A percentile compares a stretch with the other conserved stretches of the same genome.
Conservation (phyloP, 345 rosid species). For the Hevea brasiliensis region DNA sequence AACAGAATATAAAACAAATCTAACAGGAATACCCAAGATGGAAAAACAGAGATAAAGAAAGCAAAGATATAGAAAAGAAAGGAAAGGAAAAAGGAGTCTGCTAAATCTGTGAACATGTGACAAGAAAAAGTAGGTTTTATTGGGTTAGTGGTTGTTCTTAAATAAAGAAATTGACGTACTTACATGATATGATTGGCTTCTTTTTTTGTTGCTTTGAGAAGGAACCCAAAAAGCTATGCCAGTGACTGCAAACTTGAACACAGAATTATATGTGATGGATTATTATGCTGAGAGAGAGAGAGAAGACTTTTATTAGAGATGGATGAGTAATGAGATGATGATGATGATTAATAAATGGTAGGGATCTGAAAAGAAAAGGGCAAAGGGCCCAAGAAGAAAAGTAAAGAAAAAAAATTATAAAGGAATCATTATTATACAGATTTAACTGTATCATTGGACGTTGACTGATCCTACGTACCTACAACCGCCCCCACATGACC, state of each 20-base stretch:
- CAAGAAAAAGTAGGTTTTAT: neutral
- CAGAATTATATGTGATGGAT: neutral
- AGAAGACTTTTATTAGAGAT: neutral
- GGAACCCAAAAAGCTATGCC: no score
- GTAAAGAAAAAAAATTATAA: neutral
- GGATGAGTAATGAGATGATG: neutral
- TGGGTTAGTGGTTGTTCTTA: no score
- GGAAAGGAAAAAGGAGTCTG: no score
- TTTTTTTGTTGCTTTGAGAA: neutral
- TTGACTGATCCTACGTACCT: no score
- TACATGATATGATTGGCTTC: constrained; percentile 18
- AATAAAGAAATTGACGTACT: neutral
- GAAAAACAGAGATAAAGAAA: no score
- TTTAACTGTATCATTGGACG: no score
- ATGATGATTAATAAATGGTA: neutral
- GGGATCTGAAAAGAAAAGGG: constrained; percentile 3
- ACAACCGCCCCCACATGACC: no score
- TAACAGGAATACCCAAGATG: neutral
- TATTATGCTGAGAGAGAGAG: neutral
- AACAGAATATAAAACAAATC: neutral
- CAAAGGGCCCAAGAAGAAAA: no score
- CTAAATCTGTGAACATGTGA: no score
- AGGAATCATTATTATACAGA: neutral
- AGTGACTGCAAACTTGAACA: neutral
- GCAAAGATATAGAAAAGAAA: neutral